These are phyloP conservation scores for Pseudogymnoascus verrucosus DNA, from an alignment of 2,329 filamentous ascomycete species.

Conservation along the genomic window DNA sequence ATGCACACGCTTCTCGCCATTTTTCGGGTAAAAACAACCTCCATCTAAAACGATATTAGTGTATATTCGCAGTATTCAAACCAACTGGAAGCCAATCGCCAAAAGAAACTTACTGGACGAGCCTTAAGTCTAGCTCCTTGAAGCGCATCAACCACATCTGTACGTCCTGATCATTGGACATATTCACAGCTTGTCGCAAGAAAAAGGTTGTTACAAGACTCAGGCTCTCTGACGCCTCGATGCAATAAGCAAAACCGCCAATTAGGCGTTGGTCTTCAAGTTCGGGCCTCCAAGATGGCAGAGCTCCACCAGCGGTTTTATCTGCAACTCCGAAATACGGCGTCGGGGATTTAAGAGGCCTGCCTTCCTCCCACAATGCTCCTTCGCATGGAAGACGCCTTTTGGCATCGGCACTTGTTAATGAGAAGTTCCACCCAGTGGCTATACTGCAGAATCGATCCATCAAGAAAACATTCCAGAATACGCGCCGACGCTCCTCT, in stretches of 20 bases:
- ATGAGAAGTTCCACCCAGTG: constrained; percentile 30
- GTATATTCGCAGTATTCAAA: background rate
- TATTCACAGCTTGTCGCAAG: constrained; percentile 27
- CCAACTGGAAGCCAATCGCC: background rate
- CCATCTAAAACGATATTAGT: constrained; percentile 17
- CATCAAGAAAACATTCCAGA: constrained; percentile 32
- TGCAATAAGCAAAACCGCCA: constrained; percentile 27
- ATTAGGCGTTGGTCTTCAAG: constrained; percentile 25
- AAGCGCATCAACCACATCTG: constrained; percentile 29
- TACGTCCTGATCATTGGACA: constrained; percentile 24
- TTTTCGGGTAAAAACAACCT: constrained; percentile 26
- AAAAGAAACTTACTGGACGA: constrained; percentile 19
- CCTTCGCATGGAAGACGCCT: constrained; percentile 31
- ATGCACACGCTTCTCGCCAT: constrained; percentile 27
- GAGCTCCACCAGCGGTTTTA: constrained; percentile 18
- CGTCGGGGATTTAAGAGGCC: constrained; percentile 22
- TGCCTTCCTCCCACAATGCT: constrained; percentile 25
- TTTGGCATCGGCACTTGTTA: constrained; percentile 28
- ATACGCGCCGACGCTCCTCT: constrained; percentile 31
- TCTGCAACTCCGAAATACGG: constrained; percentile 36
- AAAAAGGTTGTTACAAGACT: constrained; percentile 31
- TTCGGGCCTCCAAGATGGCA: constrained; percentile 18
- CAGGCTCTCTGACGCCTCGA: constrained; percentile 29
- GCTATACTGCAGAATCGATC: constrained; percentile 31
- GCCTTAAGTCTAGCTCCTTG: constrained; percentile 27